Evolutionary conservation across 108 stramenopile species (phyloP), one percentile per base, ranked within the genome.

Genomic region (Bacterosira constricta): DNA sequence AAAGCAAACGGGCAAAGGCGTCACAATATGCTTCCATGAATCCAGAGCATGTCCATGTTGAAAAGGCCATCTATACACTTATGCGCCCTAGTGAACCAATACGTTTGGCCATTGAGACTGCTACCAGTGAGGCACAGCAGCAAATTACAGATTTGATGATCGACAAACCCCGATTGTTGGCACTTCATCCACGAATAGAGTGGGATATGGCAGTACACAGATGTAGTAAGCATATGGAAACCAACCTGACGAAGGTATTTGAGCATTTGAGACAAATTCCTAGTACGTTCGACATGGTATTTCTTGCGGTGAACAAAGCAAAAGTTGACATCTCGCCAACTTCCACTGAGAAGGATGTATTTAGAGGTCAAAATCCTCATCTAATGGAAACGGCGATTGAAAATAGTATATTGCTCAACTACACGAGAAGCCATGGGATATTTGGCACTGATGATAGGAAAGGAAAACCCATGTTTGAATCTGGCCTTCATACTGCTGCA

Each of bases 131-230:
- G 26, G 66, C 75, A 15, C 41, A 51, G 35, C 44, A 8, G 3
- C 44, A 70, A 35, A 32, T 3, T 57, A 46, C 23, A 41, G 31
- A 27, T 35, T 32, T 6, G 15, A 50, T 0, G 13, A 34, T 38
- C 36, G 35, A 10, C 9, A 15, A 52, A 36, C 47, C 41, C 13
- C 7, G 42, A 21, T 31, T 74, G 17, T 13, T 88, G 36, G 89
- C 88, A 11, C 39, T 93, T 30, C 92, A 93, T 71, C 86, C 89
- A 2, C 85, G 92, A n/a, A 52, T 93, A 13, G 92, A 93, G 64
- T 55, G 84, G 10, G 88, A 90, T n/a, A 93, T 93, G 89, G 27
- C 86, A 65, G 39, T 13, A 13, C 92, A 93, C 56, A 31, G 55
- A 0, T 93, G 92, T 52, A 65, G 67, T 15, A 62, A 56, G 47